Conservation (phyloP, 352 stramenopile species). For the Globisporangium barbulae region DNA sequence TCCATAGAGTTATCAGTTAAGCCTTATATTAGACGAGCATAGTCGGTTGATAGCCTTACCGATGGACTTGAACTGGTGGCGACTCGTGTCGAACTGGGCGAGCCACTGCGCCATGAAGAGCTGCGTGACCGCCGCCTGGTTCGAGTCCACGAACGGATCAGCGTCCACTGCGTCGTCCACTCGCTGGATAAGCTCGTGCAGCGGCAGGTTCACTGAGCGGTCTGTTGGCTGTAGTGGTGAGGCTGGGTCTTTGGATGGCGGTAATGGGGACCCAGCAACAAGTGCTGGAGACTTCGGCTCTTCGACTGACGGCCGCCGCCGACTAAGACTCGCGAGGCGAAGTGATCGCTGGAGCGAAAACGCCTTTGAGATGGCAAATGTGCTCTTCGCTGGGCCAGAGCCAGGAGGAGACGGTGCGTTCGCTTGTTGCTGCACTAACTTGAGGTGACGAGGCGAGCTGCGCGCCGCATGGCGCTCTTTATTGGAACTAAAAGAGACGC, state of each 20-base stretch:
- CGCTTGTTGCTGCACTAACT: background rate
- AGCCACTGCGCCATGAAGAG: constrained; percentile 69
- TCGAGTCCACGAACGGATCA: constrained; percentile 45
- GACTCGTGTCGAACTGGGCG: constrained; percentile 47
- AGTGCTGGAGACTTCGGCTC: background rate
- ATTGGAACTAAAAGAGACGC: too few species aligned
- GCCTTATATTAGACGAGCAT: background rate
- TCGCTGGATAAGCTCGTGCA: constrained; percentile 53
- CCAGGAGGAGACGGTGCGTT: background rate
- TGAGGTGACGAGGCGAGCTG: constrained; percentile 9
- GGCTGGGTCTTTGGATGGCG: background rate
- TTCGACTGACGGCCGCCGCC: background rate
- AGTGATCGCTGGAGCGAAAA: constrained; percentile 48
- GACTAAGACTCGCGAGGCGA: constrained; percentile 20
- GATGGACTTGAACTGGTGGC: constrained; percentile 58
- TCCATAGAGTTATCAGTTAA: background rate
- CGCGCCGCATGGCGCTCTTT: background rate
- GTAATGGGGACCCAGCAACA: background rate
- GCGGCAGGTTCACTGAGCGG: constrained; percentile 16
- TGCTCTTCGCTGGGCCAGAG: background rate
- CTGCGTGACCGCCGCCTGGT: constrained; percentile 45
- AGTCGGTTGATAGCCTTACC: constrained; percentile 22
- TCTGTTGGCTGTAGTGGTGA: too few species aligned
- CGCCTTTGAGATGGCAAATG: constrained; percentile 17
- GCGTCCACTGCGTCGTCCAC: constrained; percentile 53